Conservation (phyloP, 768 basidiomycete species). For the Phaeotremella fagi region DNA sequence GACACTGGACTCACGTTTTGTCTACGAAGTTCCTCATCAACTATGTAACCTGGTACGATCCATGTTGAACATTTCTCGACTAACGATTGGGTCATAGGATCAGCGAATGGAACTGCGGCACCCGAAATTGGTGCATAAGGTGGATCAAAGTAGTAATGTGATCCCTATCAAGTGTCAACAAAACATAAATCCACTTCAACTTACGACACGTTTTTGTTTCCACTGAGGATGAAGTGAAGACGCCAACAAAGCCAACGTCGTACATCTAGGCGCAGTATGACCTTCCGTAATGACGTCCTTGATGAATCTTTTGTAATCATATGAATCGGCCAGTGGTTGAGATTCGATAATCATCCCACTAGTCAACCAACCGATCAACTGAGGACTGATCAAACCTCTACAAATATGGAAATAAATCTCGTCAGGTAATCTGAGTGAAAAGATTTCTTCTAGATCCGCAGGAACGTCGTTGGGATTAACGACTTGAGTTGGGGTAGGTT, state of each 20-base stretch:
- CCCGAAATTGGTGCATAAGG: conserved; percentile 75
- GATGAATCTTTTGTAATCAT: conserved; percentile 87
- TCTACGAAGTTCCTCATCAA: conserved; percentile 90
- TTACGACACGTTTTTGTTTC: conserved; percentile 65
- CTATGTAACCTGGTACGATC: conserved; percentile 76
- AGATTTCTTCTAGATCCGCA: conserved; percentile 84
- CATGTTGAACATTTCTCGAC: conserved; percentile 83
- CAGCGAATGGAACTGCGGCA: conserved; percentile 59
- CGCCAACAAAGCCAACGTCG: conserved; percentile 79
- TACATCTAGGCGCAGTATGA: conserved; percentile 85
- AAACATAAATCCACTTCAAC: conserved; percentile 4
- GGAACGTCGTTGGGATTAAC: conserved; percentile 85
- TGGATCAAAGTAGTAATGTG: conserved; percentile 52
- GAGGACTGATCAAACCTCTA: conserved; percentile 80
- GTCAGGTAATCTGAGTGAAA: conserved; percentile 88
- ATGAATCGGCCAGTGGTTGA: conserved; percentile 81
- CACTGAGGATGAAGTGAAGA: conserved; percentile 75
- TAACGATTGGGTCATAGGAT: conserved; percentile 73
- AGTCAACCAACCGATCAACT: conserved; percentile 91
- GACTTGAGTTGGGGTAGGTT: conserved; percentile 61
- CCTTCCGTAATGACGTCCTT: conserved; percentile 96
- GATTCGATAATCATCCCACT: conserved; percentile 77
- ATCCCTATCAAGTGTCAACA: conserved; percentile 11
- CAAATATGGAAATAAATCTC: conserved; percentile 96
- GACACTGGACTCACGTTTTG: conserved; percentile 70